These are phyloP conservation scores for Cyphellophora europaea DNA, from an alignment of 2,329 filamentous ascomycete species.

Conservation along the genomic window DNA sequence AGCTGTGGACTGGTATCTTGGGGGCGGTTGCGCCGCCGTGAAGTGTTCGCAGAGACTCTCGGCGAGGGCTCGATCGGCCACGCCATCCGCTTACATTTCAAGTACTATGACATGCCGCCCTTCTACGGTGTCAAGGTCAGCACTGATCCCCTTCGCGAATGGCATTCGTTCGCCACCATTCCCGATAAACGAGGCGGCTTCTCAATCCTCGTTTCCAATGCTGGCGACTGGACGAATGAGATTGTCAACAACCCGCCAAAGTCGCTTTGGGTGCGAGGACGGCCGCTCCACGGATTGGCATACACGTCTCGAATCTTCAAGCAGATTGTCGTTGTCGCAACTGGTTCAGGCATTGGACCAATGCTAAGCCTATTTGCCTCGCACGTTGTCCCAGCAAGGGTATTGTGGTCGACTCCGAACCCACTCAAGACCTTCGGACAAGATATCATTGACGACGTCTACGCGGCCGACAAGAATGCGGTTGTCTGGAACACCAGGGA, in stretches of 20 bases:
- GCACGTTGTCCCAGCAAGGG: constrained; percentile 28
- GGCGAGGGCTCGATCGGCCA: too few relatives aligned
- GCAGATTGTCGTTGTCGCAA: constrained; percentile 57
- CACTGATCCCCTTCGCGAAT: constrained; percentile 56
- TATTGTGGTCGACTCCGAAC: constrained; percentile 60
- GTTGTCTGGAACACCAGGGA: constrained; percentile 59
- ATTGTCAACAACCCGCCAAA: constrained; percentile 54
- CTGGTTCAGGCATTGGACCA: constrained; percentile 65
- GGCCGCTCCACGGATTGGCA: constrained; percentile 57
- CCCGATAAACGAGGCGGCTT: constrained; percentile 52
- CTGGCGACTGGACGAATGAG: constrained; percentile 63
- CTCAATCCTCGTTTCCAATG: constrained; percentile 61
- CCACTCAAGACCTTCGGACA: constrained; percentile 56
- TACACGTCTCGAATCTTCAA: constrained; percentile 56
- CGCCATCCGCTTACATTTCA: constrained; percentile 62
- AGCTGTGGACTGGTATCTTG: constrained; percentile 61
- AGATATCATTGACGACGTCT: constrained; percentile 47
- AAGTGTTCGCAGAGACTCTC: constrained; percentile 58
- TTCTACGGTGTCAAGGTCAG: constrained; percentile 52
- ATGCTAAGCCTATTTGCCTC: constrained; percentile 46
- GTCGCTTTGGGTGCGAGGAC: constrained; percentile 58
- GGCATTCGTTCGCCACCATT: constrained; percentile 69
- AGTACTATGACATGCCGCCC: constrained; percentile 50
- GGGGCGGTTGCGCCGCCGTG: constrained; percentile 59
- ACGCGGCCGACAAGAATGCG: constrained; percentile 49